phyloP scores from a whole-genome alignment of 1,284 basidiomycete genomes.

The Trichosporon coremiiforme region DNA sequence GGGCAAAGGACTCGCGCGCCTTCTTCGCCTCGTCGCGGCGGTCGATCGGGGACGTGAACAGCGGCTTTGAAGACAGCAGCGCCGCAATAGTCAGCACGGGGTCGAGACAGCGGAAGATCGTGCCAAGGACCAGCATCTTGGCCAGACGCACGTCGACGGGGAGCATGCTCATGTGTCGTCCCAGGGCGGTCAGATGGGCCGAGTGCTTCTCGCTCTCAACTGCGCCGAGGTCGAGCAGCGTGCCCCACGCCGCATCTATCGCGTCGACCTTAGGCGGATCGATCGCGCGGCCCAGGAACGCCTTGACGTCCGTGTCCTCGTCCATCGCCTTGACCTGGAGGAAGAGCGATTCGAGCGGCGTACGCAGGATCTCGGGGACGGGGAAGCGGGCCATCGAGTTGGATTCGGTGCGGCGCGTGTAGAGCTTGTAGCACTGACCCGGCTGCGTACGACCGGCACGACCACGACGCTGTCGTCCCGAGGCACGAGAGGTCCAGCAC shows the following conservation, averaged over 20 bases:
- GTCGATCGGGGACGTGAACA: constrained; percentile 80
- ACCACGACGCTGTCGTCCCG: constrained; percentile 80
- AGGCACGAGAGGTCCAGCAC: constrained; percentile 69
- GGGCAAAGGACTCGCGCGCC: constrained; percentile 69
- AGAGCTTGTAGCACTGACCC: constrained; percentile 79
- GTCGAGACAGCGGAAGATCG: constrained; percentile 76
- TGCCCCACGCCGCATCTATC: constrained; percentile 75
- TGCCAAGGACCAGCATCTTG: constrained; percentile 87
- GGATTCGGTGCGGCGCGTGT: constrained; percentile 71
- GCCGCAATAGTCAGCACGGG: constrained; percentile 76
- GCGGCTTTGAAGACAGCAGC: constrained; percentile 80
- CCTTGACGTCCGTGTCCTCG: constrained; percentile 77
- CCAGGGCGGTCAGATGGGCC: constrained; percentile 72
- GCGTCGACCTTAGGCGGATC: constrained; percentile 77
- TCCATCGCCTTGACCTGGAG: constrained; percentile 81
- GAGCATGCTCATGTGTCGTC: constrained; percentile 73
- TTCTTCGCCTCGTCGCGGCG: constrained; percentile 74
- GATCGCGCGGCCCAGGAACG: constrained; percentile 67
- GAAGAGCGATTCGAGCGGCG: constrained; percentile 80
- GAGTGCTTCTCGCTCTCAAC: constrained; percentile 65
- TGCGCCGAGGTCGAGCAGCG: constrained; percentile 77
- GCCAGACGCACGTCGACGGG: constrained; percentile 87
- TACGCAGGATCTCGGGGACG: constrained; percentile 84
- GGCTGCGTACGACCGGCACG: constrained; percentile 86
- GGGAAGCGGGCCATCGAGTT: constrained; percentile 72